Evolutionary conservation across 2,329 filamentous ascomycete genomes (phyloP).

Genomic region (Trichoderma sp.): DNA sequence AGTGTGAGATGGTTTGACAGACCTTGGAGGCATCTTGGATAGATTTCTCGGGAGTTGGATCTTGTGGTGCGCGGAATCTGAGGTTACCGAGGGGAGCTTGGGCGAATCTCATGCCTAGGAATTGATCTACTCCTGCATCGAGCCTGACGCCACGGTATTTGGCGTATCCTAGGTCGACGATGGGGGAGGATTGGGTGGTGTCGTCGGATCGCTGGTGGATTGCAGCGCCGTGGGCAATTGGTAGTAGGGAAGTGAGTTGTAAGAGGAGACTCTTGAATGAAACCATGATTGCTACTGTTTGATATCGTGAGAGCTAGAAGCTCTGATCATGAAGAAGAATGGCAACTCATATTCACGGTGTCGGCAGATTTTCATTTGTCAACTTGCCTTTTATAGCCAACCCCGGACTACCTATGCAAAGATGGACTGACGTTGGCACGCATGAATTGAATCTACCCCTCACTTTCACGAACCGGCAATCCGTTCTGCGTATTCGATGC

Average conservation of each 20-base stretch:
- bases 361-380: neutral
- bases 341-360: neutral
- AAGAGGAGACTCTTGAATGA: neutral
- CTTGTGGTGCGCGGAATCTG: conserved; percentile 49
- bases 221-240: neutral
- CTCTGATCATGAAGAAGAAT: neutral
- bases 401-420: neutral
- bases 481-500: neutral
- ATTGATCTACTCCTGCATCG: conserved; percentile 42
- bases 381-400: neutral
- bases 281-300: neutral
- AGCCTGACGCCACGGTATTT: conserved; percentile 41
- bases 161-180: conserved; percentile 44
- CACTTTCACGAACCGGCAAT: neutral
- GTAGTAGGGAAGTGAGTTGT: neutral
- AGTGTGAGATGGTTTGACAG: conserved; percentile 12
- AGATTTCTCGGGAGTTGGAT: conserved; percentile 36
- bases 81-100: conserved; percentile 48
- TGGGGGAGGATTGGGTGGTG: neutral
- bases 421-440: neutral
- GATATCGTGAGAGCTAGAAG: neutral
- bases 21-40: conserved; percentile 39
- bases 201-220: neutral
- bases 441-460: neutral
- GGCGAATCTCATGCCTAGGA: conserved; percentile 51